phyloP scores from a whole-genome alignment of 495 filamentous ascomycete genomes.

The Podospora pseudoanserina region DNA sequence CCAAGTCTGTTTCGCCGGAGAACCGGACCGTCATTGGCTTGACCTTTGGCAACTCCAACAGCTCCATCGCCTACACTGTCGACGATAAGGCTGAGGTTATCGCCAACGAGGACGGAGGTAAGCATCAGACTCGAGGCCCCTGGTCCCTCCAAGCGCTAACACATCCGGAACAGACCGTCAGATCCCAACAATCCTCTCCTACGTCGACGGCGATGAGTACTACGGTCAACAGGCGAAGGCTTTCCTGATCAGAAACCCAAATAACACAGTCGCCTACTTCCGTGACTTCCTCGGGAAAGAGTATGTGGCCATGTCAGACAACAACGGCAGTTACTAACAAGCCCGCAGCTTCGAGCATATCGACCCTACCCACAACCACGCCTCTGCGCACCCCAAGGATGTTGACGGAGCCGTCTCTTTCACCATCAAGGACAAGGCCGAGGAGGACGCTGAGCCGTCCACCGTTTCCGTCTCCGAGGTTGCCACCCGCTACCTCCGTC shows the following conservation, averaged over 20 bases:
- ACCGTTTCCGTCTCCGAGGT: conserved; percentile 79
- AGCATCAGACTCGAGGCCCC: conserved; percentile 25
- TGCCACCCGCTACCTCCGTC: conserved; percentile 78
- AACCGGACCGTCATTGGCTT: conserved; percentile 85
- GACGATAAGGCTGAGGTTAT: conserved; percentile 97
- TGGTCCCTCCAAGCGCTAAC: neutral
- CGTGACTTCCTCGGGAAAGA: conserved; percentile 92
- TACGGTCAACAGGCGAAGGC: conserved; percentile 93
- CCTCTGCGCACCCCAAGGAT: conserved; percentile 85
- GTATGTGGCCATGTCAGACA: conserved; percentile 42
- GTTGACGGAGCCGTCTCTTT: conserved; percentile 71
- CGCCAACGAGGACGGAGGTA: conserved; percentile 97
- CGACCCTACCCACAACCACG: conserved; percentile 91
- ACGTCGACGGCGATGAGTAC: conserved; percentile 92
- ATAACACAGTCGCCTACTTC: conserved; percentile 94
- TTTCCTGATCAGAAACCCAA: conserved; percentile 83
- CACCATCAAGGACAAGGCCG: conserved; percentile 74
- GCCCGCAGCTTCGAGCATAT: conserved; percentile 75
- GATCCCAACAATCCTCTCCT: conserved; percentile 91
- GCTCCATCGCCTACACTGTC: conserved; percentile 86
- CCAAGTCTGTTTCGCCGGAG: conserved; percentile 44
- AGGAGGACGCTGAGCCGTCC: conserved; percentile 59
- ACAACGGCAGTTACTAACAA: neutral
- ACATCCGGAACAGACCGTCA: conserved; percentile 67
- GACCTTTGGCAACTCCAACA: conserved; percentile 96